Evolutionary conservation across 2,329 filamentous ascomycete species (phyloP).

Genomic region (Dactylellina parvicollis): DNA sequence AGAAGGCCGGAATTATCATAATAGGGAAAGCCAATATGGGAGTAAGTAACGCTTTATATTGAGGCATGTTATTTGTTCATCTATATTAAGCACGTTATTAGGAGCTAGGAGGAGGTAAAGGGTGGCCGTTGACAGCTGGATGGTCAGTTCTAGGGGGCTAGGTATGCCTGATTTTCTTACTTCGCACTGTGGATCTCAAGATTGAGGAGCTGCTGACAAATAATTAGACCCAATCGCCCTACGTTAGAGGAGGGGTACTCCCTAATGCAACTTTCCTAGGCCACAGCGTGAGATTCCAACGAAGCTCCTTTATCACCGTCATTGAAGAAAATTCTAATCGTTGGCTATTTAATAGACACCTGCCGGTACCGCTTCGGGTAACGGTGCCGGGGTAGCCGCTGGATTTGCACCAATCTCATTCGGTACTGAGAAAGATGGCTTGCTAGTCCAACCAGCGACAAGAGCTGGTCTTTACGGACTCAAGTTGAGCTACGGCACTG

Average conservation of each 20-base stretch:
- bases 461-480: conserved; percentile 60
- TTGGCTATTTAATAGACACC: conserved; percentile 53
- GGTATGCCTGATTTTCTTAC: no score
- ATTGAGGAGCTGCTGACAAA: no score
- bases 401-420: conserved; percentile 60
- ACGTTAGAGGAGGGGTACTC: conserved; percentile 58
- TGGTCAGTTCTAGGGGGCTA: conserved; percentile 29
- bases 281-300: conserved; percentile 50
- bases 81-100: neutral
- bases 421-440: conserved; percentile 60
- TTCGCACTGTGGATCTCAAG: no score
- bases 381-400: conserved; percentile 59
- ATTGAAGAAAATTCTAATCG: no score
- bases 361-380: conserved; percentile 60
- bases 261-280: conserved; percentile 57
- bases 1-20: conserved; percentile 59
- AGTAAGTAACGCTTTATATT: conserved; percentile 56
- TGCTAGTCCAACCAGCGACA: conserved; percentile 59
- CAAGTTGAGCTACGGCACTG: conserved; percentile 59
- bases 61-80: neutral
- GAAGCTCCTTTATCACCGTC: no score
- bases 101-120: neutral
- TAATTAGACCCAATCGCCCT: conserved; percentile 58
- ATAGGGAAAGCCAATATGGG: conserved; percentile 60
- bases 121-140: neutral